Evolutionary conservation across 148 eudicot genomes (phyloP), one percentile per base, ranked within the genome.

Genomic region (Rhododendron simsii): DNA sequence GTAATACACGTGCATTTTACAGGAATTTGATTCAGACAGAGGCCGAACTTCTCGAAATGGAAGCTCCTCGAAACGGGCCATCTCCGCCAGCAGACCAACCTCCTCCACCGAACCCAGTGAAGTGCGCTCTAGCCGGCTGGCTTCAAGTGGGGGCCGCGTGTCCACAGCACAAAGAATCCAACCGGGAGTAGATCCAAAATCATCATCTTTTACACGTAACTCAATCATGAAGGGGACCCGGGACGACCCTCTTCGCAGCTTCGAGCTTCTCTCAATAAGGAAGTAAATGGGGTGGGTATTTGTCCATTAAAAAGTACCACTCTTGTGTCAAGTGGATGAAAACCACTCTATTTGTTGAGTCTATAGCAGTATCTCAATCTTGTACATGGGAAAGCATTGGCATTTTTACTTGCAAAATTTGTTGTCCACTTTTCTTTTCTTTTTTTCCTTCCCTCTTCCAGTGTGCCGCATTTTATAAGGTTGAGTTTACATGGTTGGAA

Each of bases 231-330:
- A 93, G 88, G 91, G 93, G 35, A 81, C 88, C 61, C 94, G 94
- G 2, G 95, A 94, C 74, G 98, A 96, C 73, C 94, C 96, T 81
- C 88, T 95, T 74, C 98, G 98, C 83, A 95, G 95, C 93, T 95
- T 96, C 37, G 98, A 96, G 87, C 84, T 95, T 86, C 98, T 95
- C 83, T 92, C 98, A 3, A 92, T 96, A 87, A 87, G 95, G 87
- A 96, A 95, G 88, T 95, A 88, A 91, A 73, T 12, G 80, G 26
- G 73, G 18, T 10, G 28, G 83, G 59, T 33, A 53, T 78, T 81
- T 15, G 59, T 65, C 63, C 76, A 45, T 83, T 35, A 3, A 63
- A 63, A 74, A 59, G 13, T 20, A 12, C 57, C 41, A 21, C 55
- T 48, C 30, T 13, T 69, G 45, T 82, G 59, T 75, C 28, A 35